phyloP scores from a whole-genome alignment of 2,329 filamentous ascomycete species.

The Colletotrichum sp. region DNA sequence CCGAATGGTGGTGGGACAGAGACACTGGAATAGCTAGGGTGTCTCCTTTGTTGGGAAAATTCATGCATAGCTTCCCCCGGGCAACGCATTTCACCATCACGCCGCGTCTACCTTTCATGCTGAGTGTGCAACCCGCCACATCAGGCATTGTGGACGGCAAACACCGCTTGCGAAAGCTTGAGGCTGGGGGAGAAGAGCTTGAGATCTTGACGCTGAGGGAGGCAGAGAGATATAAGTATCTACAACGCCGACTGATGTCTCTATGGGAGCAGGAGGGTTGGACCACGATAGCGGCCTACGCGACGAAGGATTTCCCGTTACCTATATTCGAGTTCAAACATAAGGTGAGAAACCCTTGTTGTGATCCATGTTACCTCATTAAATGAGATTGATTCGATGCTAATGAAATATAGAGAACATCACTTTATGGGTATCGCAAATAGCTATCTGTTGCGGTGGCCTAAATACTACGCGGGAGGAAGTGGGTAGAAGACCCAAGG shows the following conservation, averaged over 20 bases:
- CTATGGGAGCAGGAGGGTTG: background rate
- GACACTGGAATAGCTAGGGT: background rate
- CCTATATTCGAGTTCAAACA: background rate
- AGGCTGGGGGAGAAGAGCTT: rapidly evolving
- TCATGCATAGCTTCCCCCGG: background rate
- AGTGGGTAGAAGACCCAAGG: background rate
- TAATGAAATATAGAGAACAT: background rate
- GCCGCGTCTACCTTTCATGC: background rate
- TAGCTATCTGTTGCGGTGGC: background rate
- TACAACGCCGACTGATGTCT: background rate
- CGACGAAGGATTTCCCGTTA: background rate
- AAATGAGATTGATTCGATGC: background rate
- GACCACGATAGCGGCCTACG: background rate
- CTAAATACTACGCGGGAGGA: background rate
- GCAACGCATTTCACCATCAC: background rate
- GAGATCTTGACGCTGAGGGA: background rate
- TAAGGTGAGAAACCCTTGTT: background rate
- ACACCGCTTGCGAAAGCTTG: background rate
- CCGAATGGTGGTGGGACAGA: background rate
- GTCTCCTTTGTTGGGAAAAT: background rate
- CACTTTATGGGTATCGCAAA: background rate
- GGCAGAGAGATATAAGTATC: background rate
- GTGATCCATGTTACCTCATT: rapidly evolving
- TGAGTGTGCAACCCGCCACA: background rate
- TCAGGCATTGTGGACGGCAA: background rate